Evolutionary conservation across 208 protist species (phyloP).

Genomic region (Crithidia fasciculata): DNA sequence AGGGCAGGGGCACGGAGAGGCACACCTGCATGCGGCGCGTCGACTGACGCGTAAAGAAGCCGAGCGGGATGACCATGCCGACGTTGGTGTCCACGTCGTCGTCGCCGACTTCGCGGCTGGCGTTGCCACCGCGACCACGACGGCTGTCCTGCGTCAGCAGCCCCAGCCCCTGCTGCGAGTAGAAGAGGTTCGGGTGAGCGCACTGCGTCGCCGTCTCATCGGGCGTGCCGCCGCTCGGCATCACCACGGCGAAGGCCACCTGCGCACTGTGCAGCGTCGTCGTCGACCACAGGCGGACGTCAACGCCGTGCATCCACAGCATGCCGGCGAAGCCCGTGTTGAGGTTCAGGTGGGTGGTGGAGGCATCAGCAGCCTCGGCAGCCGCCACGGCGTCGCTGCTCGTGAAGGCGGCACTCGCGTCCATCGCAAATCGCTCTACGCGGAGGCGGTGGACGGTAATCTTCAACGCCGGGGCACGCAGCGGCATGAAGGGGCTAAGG

Average conservation of each 20-base stretch:
- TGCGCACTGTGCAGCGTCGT: slow-evolving; percentile 53
- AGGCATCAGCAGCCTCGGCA: slow-evolving; percentile 22
- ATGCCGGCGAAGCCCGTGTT: slow-evolving; percentile 70
- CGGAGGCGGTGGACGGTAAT: slow-evolving; percentile 53
- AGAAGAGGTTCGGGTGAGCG: slow-evolving; percentile 61
- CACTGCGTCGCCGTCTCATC: slow-evolving; percentile 60
- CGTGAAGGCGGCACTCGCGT: slow-evolving; percentile 26
- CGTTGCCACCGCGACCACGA: slow-evolving; percentile 2
- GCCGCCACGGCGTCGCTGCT: slow-evolving; percentile 28
- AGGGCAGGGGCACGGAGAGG: slow-evolving; percentile 71
- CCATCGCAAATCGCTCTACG: slow-evolving; percentile 36
- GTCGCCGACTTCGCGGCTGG: neutral
- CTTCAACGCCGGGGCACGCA: slow-evolving; percentile 30
- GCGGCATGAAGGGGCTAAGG: slow-evolving; percentile 43
- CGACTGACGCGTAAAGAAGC: slow-evolving; percentile 53
- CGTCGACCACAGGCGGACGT: slow-evolving; percentile 60
- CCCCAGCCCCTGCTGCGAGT: slow-evolving; percentile 45
- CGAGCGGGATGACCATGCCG: slow-evolving; percentile 55
- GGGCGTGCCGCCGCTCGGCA: slow-evolving; percentile 35
- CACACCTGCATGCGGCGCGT: slow-evolving; percentile 67
- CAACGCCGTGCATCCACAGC: slow-evolving; percentile 59
- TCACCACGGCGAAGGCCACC: slow-evolving; percentile 47
- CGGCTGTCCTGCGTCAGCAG: slow-evolving; percentile 25
- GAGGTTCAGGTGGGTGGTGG: slow-evolving; percentile 49
- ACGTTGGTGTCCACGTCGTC: slow-evolving; percentile 13